Conservation (phyloP, 176 grass and related monocot species). For the Eragrostis curvula region DNA sequence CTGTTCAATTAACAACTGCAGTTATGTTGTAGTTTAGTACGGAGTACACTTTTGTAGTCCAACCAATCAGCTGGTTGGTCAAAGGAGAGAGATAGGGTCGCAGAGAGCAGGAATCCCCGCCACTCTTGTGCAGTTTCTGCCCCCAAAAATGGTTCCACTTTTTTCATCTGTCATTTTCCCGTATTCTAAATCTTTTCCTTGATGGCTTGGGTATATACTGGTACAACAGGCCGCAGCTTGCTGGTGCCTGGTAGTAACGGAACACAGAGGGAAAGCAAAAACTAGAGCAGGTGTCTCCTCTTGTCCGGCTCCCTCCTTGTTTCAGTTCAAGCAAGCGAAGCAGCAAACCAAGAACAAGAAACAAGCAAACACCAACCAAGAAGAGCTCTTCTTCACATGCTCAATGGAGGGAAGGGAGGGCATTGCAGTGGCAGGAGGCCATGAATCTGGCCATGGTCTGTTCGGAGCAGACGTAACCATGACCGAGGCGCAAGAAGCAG, state of each 20-base stretch:
- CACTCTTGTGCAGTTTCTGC: constrained; percentile 20
- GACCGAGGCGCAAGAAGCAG: constrained; percentile 42
- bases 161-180: constrained; percentile 1
- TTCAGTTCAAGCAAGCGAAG: not conserved
- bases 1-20: not conserved
- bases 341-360: constrained; percentile 15
- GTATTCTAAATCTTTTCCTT: constrained; percentile 12
- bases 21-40: not conserved
- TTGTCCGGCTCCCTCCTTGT: constrained; percentile 22
- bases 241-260: constrained; percentile 41
- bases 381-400: constrained; percentile 5
- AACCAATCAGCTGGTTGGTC: constrained; percentile 61
- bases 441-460: constrained; percentile 35
- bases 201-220: constrained; percentile 35
- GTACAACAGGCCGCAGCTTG: constrained; percentile 2
- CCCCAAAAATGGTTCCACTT: not conserved
- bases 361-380: constrained; percentile 10
- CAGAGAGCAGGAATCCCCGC: constrained; percentile 16
- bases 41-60: constrained; percentile 58
- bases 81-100: constrained; percentile 40
- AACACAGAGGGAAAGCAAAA: constrained; percentile 38
- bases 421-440: constrained; percentile 42
- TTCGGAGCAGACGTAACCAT: constrained; percentile 41
- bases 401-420: constrained; percentile 55
- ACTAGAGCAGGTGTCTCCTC: constrained; percentile 40